These are phyloP conservation scores for Populus davidiana DNA, from an alignment of 345 rosid species.

Conservation along the genomic window DNA sequence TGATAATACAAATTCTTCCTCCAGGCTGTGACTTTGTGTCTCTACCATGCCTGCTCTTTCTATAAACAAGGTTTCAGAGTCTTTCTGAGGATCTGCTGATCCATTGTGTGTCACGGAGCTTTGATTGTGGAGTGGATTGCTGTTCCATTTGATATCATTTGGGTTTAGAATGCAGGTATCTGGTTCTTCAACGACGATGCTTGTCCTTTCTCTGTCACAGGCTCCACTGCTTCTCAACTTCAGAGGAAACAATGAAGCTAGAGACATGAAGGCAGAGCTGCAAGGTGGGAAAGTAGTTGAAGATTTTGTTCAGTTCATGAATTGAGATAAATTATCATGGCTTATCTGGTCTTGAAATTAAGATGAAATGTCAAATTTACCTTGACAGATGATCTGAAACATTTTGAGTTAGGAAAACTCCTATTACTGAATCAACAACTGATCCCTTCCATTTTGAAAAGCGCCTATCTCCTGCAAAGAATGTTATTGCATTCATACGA, in stretches of 20 bases:
- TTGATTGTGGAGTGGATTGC: constrained; percentile 36
- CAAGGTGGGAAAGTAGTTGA: constrained; percentile 25
- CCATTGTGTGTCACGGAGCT: constrained; percentile 32
- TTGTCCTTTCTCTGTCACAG: constrained; percentile 25
- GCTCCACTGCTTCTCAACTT: constrained; percentile 36
- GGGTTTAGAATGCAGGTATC: constrained; percentile 38
- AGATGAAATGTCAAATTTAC: constrained; percentile 35
- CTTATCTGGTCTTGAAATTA: neutral
- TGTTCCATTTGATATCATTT: constrained; percentile 39
- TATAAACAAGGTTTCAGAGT: constrained; percentile 32
- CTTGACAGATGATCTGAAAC: constrained; percentile 97
- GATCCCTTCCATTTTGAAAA: constrained; percentile 99
- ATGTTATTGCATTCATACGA: neutral
- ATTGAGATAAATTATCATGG: constrained; percentile 9
- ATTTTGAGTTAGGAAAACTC: constrained; percentile 94
- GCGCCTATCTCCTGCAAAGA: constrained; percentile 79
- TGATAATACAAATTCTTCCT: constrained; percentile 71
- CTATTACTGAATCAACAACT: constrained; percentile 92
- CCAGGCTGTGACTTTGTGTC: constrained; percentile 44
- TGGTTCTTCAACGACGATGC: constrained; percentile 56
- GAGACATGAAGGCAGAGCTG: constrained; percentile 96
- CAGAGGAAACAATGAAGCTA: constrained; percentile 72
- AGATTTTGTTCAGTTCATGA: constrained; percentile 14
- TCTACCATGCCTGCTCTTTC: constrained; percentile 42
- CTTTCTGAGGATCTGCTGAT: constrained; percentile 39